Conservation (phyloP, 805 yeast species). For the Kluyveromyces dobzhanskii region DNA sequence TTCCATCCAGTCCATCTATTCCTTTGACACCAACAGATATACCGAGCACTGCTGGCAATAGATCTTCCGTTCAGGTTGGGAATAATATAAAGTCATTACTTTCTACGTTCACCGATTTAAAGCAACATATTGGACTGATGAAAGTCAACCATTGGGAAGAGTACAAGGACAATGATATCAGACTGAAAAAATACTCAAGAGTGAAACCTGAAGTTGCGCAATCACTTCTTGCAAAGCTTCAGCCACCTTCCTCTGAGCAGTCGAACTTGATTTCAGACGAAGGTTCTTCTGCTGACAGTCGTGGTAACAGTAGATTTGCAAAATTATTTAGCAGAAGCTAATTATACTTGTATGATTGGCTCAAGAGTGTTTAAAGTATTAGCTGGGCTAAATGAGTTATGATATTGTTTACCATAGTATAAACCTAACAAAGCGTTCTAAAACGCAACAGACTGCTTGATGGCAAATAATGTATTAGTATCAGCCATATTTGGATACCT, state of each 20-base stretch:
- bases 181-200: constrained; percentile 64
- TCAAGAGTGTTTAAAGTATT: no score
- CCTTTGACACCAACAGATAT: constrained; percentile 6
- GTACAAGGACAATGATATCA: constrained; percentile 45
- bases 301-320: constrained; percentile 17
- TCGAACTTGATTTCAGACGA: constrained; percentile 1
- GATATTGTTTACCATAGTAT: no score
- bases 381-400: no score
- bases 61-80: constrained; percentile 20
- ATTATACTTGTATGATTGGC: no score
- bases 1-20: constrained; percentile 19
- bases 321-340: constrained; percentile 21
- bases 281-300: constrained; percentile 4
- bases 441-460: no score
- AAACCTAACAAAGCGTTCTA: no score
- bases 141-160: constrained; percentile 56
- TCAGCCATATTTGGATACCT: no score
- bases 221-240: constrained; percentile 44
- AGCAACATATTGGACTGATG: constrained; percentile 71
- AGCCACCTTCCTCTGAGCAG: constrained; percentile 6
- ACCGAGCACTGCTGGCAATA: constrained; percentile 8
- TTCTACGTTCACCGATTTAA: constrained; percentile 67
- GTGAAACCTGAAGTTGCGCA: constrained; percentile 67
- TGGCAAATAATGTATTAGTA: no score
- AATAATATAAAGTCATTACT: constrained; percentile 44